phyloP scores from a whole-genome alignment of 768 basidiomycete genomes.

The Auriculariales sp. region DNA sequence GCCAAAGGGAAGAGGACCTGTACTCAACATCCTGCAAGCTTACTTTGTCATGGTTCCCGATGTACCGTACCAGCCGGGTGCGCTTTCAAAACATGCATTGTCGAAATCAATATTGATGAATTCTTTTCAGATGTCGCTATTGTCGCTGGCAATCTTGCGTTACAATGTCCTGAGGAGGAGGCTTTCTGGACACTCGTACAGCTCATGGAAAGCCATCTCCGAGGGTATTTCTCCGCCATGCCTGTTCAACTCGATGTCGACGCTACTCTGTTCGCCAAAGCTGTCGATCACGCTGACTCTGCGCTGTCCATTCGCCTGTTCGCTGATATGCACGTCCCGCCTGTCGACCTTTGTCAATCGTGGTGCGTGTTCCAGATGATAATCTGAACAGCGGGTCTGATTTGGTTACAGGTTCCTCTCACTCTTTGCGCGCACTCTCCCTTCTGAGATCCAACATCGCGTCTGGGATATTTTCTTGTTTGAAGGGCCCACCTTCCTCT shows the following conservation, averaged over 20 bases:
- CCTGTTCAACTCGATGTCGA: slow-evolving; percentile 63
- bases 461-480: slow-evolving; percentile 76
- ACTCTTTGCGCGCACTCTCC: slow-evolving; percentile 53
- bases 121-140: slow-evolving; percentile 41
- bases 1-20: slow-evolving; percentile 29
- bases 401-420: slow-evolving; percentile 44
- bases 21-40: slow-evolving; percentile 47
- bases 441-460: slow-evolving; percentile 48
- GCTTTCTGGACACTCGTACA: slow-evolving; percentile 86
- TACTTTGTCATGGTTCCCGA: slow-evolving; percentile 82
- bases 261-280: slow-evolving; percentile 50
- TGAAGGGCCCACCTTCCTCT: slow-evolving; percentile 61
- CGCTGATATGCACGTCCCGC: slow-evolving; percentile 44
- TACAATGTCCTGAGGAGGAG: slow-evolving; percentile 73
- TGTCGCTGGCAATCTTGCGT: slow-evolving; percentile 56
- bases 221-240: slow-evolving; percentile 53
- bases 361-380: slow-evolving; percentile 32
- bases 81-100: slow-evolving; percentile 6
- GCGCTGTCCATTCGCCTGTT: slow-evolving; percentile 52
- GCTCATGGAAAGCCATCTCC: slow-evolving; percentile 73
- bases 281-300: slow-evolving; percentile 49
- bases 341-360: slow-evolving; percentile 40
- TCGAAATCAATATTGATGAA: not conserved
- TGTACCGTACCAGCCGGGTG: slow-evolving; percentile 52
- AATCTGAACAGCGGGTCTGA: not conserved